Percentiles rank a stretch among this genome's conserved stretches.
phyloP scores from a whole-genome alignment of 2,329 filamentous ascomycete genomes.

The Talaromyces funiculosus region DNA sequence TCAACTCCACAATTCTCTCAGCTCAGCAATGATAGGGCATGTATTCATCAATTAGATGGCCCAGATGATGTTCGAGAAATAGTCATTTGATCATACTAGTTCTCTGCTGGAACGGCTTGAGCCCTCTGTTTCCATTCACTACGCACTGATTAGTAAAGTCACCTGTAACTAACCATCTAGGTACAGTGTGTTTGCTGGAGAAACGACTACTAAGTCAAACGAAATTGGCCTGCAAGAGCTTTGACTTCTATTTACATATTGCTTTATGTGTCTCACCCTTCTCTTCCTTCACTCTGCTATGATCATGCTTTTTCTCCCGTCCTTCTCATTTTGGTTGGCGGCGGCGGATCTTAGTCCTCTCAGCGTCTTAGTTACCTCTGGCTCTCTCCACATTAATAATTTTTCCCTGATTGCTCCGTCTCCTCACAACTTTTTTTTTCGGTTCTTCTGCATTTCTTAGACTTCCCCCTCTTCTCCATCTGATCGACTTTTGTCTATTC shows the following conservation, averaged over 20 bases:
- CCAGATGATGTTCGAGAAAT: not conserved
- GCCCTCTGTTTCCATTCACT: not conserved
- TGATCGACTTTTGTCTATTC: not conserved
- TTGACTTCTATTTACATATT: not conserved
- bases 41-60: not conserved
- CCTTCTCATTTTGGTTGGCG: conserved; percentile 4
- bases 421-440: conserved; percentile 2
- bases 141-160: not conserved
- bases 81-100: not conserved
- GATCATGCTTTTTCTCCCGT: not conserved
- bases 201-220: not conserved
- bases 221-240: not conserved
- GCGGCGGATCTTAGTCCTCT: not conserved
- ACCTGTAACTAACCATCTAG: not conserved
- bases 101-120: not conserved
- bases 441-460: not conserved
- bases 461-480: not conserved
- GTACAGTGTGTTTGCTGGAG: not conserved
- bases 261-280: not conserved
- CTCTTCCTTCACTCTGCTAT: not conserved
- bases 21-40: not conserved
- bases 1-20: not conserved
- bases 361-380: not conserved
- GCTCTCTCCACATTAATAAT: conserved; percentile 3
- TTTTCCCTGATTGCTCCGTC: not conserved